A percentile compares a stretch with the other conserved stretches of the same genome.
These are phyloP conservation scores for Penicillium sp. DNA, from an alignment of 2,329 filamentous ascomycete species.

Conservation along the genomic window DNA sequence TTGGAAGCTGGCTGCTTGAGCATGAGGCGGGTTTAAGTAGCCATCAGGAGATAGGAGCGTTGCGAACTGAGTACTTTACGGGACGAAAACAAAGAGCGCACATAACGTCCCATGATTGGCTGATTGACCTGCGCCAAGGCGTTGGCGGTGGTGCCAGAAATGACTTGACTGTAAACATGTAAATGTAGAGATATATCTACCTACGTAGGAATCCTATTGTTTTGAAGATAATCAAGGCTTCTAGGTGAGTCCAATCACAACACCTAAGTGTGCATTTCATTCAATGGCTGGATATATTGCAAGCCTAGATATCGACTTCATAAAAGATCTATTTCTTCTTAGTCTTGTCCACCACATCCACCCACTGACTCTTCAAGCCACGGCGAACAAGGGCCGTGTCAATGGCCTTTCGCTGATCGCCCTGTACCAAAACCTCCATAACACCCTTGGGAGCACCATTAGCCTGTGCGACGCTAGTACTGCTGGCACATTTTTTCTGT, in stretches of 20 bases:
- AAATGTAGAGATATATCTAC: too few relatives aligned
- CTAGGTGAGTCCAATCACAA: not conserved
- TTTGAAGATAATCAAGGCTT: too few relatives aligned
- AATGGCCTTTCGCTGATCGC: constrained; percentile 59
- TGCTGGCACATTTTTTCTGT: constrained; percentile 64
- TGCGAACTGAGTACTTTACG: too few relatives aligned
- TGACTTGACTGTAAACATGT: too few relatives aligned
- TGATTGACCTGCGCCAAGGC: too few relatives aligned
- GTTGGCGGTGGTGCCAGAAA: too few relatives aligned
- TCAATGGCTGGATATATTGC: not conserved
- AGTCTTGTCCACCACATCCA: constrained; percentile 64
- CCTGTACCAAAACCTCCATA: constrained; percentile 65
- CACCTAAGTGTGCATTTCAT: not conserved
- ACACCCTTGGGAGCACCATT: constrained; percentile 59
- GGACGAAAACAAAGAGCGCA: too few relatives aligned
- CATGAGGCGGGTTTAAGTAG: too few relatives aligned
- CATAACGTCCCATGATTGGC: too few relatives aligned
- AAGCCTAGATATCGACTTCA: not conserved
- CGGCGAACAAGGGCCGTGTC: constrained; percentile 56
- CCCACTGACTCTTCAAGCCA: constrained; percentile 56
- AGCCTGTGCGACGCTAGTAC: constrained; percentile 59
- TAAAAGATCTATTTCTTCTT: constrained; percentile 51
- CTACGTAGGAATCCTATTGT: too few relatives aligned
- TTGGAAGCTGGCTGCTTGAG: too few relatives aligned
- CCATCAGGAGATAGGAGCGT: too few relatives aligned